These are phyloP conservation scores for Pseudomassariella vexata DNA, from an alignment of 2,329 filamentous ascomycete species.

Conservation along the genomic window DNA sequence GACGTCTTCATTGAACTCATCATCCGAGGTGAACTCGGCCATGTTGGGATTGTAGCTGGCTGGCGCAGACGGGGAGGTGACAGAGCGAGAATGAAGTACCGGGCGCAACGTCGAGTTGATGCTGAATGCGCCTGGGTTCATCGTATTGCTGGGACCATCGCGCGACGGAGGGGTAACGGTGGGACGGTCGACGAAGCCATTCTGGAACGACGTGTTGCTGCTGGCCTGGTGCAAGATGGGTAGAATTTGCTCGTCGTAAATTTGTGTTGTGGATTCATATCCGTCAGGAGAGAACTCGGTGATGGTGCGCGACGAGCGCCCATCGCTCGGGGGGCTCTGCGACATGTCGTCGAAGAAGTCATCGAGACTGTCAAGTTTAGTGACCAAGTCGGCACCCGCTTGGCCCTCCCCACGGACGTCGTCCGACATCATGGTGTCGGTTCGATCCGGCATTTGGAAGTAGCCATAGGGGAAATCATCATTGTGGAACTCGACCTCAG, in stretches of 20 bases:
- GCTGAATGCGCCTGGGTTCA: constrained; percentile 57
- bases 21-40: constrained; percentile 65
- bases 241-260: constrained; percentile 90
- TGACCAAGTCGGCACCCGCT: constrained; percentile 71
- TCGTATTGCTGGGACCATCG: constrained; percentile 49
- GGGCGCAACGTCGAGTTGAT: constrained; percentile 47
- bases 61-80: constrained; percentile 71
- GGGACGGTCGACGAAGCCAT: constrained; percentile 74
- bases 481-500: constrained; percentile 85
- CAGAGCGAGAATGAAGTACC: constrained; percentile 70
- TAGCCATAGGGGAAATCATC: constrained; percentile 84
- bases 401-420: constrained; percentile 67
- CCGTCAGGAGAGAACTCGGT: constrained; percentile 60
- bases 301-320: constrained; percentile 55
- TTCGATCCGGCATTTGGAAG: constrained; percentile 65
- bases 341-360: constrained; percentile 74
- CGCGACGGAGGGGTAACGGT: constrained; percentile 42
- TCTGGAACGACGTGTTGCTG: constrained; percentile 78
- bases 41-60: constrained; percentile 49
- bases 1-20: constrained; percentile 67
- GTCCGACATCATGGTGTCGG: constrained; percentile 90
- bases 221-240: constrained; percentile 85
- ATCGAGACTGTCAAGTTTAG: constrained; percentile 72
- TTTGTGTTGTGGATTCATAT: constrained; percentile 68
- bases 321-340: constrained; percentile 54